Conservation (phyloP, 495 filamentous ascomycete species). For the Xylaria venustula region DNA sequence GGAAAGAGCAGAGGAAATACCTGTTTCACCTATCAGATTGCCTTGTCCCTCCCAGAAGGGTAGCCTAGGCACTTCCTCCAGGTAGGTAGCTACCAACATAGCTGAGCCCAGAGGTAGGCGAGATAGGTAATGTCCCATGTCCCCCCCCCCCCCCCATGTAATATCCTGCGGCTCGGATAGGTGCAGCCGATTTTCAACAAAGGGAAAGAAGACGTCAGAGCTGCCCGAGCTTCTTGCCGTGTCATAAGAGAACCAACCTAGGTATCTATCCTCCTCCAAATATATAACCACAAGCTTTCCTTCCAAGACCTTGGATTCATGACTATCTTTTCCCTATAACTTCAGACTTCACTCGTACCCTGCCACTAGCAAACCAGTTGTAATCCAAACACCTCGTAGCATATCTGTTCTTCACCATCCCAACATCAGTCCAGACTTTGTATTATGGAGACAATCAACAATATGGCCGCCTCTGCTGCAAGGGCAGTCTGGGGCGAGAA, state of each 20-base stretch:
- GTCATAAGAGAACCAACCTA: background rate
- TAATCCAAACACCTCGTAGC: too few species aligned
- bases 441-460: slow-evolving; percentile 57
- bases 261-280: background rate
- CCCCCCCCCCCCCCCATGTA: background rate
- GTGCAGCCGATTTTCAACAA: background rate
- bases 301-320: background rate
- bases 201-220: slow-evolving; percentile 10
- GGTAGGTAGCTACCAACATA: too few species aligned
- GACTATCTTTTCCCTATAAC: background rate
- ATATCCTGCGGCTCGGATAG: background rate
- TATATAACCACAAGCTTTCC: background rate
- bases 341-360: background rate
- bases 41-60: background rate
- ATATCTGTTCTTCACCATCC: too few species aligned
- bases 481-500: slow-evolving; percentile 52
- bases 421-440: too few species aligned
- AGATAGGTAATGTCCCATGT: too few species aligned
- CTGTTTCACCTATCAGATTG: background rate
- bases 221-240: background rate
- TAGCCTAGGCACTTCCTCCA: background rate
- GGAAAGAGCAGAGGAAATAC: background rate
- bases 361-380: background rate
- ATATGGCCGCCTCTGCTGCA: slow-evolving; percentile 42
- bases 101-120: too few species aligned